Evolutionary conservation across 257 asterid species (phyloP), one percentile per base, ranked within the genome.

Genomic region (Catharanthus roseus): DNA sequence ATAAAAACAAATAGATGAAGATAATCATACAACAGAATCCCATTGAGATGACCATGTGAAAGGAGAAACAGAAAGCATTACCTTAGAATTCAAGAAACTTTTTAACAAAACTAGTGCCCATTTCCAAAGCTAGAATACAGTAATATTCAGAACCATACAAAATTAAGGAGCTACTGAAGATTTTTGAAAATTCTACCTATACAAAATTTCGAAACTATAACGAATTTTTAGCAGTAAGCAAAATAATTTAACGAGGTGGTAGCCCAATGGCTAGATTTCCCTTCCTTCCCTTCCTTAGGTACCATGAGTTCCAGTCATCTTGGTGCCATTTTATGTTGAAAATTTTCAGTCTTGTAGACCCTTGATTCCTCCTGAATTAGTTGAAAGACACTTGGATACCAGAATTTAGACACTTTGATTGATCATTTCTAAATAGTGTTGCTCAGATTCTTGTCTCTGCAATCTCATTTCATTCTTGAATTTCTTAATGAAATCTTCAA

Each of bases 401-500:
- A 10, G 19, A 26, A 21, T 12, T 73, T 8, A 67, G 69, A 67
- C 26, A 16, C 81, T 79, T 23, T 66, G 74, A 9, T 65, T 74
- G 68, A 85, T 69, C 85, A 85, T 77, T 18, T 80, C 86, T 58
- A 80, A 57, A 72, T 71, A 74, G 69, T 88, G 78, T 71, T 81
- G 89, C 21, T 82, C 80, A 4, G 96, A 86, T 50, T 90, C 90
- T 39, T 85, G 89, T 74, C 92, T 84, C 66, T 88, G 92, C 50
- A 88, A 44, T 73, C 85, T 73, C 80, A 84, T 76, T 10, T 84
- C 78, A 15, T 76, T 71, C 26, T 85, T 86, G 79, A 90, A 81
- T 7, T 83, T 85, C 54, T 82, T 77, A 31, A 90, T 90, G 81
- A 88, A 88, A 1, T 77, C 85, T 57, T 90, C 96, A 1, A 86